phyloP scores from a whole-genome alignment of 1,284 basidiomycete species.

The Fistulinella staudtii region DNA sequence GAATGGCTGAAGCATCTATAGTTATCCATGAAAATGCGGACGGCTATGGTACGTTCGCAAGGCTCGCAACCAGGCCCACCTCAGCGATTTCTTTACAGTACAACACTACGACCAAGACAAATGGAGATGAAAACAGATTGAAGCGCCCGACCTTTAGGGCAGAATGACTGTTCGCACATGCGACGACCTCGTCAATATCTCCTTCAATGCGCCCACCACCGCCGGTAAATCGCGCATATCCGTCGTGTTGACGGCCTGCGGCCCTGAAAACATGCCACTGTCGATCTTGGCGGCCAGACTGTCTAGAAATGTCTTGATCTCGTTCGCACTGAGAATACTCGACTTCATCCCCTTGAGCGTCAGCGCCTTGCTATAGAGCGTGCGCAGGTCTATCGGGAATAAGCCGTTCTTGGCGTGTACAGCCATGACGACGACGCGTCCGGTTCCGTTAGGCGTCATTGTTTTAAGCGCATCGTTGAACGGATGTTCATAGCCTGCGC shows the following conservation, averaged over 20 bases:
- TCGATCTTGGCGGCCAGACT: constrained; percentile 30
- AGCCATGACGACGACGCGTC: constrained; percentile 35
- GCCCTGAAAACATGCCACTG: constrained; percentile 25
- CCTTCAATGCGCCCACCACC: constrained; percentile 22
- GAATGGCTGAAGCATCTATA: too few species aligned
- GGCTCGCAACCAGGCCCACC: too few species aligned
- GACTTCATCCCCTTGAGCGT: constrained; percentile 34
- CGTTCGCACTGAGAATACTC: constrained; percentile 18
- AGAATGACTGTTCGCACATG: constrained; percentile 30
- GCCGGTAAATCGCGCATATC: constrained; percentile 17
- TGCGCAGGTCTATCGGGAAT: constrained; percentile 29
- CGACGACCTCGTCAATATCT: constrained; percentile 26
- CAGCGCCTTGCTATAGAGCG: constrained; percentile 31
- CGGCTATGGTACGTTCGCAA: too few species aligned
- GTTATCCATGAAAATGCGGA: too few species aligned
- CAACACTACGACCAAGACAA: too few species aligned
- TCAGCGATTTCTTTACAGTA: too few species aligned
- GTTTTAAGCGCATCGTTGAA: constrained; percentile 34
- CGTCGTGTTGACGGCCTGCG: constrained; percentile 22
- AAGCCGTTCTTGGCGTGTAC: constrained; percentile 33
- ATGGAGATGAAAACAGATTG: too few species aligned
- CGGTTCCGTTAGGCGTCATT: constrained; percentile 32
- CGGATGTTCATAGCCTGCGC: constrained; percentile 32
- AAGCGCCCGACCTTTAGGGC: too few species aligned
- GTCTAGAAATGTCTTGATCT: constrained; percentile 32